phyloP scores from a whole-genome alignment of 352 stramenopile species.

The Pythium dissotocum region DNA sequence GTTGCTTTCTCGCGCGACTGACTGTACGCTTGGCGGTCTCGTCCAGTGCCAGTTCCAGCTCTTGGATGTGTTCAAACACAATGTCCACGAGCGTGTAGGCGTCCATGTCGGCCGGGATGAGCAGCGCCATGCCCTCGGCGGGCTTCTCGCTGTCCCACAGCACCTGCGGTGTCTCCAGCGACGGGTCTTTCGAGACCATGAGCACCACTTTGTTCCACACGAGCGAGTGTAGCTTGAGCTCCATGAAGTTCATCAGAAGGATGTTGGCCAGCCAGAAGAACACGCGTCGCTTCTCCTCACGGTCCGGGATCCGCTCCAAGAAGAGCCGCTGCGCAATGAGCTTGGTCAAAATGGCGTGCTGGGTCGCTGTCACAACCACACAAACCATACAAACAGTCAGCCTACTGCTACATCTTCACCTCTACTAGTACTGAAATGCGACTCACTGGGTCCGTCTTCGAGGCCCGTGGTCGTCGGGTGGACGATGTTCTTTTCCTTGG shows the following conservation, averaged over 20 bases:
- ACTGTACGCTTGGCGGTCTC: slow-evolving; percentile 27
- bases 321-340: slow-evolving; percentile 62
- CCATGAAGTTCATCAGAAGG: slow-evolving; percentile 83
- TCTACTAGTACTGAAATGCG: not conserved
- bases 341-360: slow-evolving; percentile 64
- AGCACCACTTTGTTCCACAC: slow-evolving; percentile 87
- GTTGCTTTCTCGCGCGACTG: slow-evolving; percentile 22
- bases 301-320: slow-evolving; percentile 54
- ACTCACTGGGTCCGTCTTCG: slow-evolving; percentile 52
- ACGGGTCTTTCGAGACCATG: slow-evolving; percentile 51
- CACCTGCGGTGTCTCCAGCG: slow-evolving; percentile 37
- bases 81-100: slow-evolving; percentile 51
- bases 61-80: slow-evolving; percentile 61
- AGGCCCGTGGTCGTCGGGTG: slow-evolving; percentile 67
- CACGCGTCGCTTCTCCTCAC: slow-evolving; percentile 51
- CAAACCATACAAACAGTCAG: not conserved
- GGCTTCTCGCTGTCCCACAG: slow-evolving; percentile 53
- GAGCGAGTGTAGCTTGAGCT: slow-evolving; percentile 71
- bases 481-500: slow-evolving; percentile 76
- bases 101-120: slow-evolving; percentile 69
- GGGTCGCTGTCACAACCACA: slow-evolving; percentile 29
- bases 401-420: not conserved
- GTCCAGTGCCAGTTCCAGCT: slow-evolving; percentile 58
- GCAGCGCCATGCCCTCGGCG: slow-evolving; percentile 66
- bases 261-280: slow-evolving; percentile 82